Evolutionary conservation across 495 filamentous ascomycete genomes (phyloP), one percentile per base, ranked within the genome.

Genomic region (Xeromyces bisporus): DNA sequence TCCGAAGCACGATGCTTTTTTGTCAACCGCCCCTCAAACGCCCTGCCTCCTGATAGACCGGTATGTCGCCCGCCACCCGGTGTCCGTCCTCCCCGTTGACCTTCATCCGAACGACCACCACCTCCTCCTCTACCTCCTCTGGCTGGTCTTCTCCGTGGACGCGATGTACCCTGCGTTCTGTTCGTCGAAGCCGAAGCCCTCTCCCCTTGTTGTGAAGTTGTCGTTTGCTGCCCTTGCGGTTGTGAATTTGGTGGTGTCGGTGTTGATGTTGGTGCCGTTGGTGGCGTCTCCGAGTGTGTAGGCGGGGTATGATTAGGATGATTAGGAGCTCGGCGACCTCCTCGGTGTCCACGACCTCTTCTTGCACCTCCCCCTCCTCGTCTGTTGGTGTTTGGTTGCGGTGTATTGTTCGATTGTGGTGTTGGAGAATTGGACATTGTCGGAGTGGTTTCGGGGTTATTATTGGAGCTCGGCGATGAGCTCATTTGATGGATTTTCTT

Each of bases 1-100:
- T 40, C 38, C 15, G 51, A 15, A 15, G 40, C 30, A 17, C 44
- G 43, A 2, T 49, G 44, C 5, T 48, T 41, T 29, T 49, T 47
- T 13, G 55, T 60, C 32, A 72, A 58, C 26, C 62, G 67, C 15
- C 64, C 64, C 10, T 66, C 62, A 42, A 73, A 74, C 9, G 20
- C 20, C 20, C 20, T 4, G 5, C 20, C 20, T 21, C 20, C 20
- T 4, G 20, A n/a, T n/a, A n/a, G 5, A 21, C 20, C 20, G 20
- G 20, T 5, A 5, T 21, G 20, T 21, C 20, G 20, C 20, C 5
- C 20, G 9, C 4, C 20, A 21, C 5, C n/a, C n/a, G n/a, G n/a
- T n/a, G n/a, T n/a, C n/a, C n/a, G n/a, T n/a, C n/a, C 20, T 21
- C 20, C 20, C 5, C 20, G 20, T 18, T 71, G 54, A 16, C 57